Evolutionary conservation across 352 stramenopile genomes (phyloP).

Genomic region (Phytophthora ramorum): DNA sequence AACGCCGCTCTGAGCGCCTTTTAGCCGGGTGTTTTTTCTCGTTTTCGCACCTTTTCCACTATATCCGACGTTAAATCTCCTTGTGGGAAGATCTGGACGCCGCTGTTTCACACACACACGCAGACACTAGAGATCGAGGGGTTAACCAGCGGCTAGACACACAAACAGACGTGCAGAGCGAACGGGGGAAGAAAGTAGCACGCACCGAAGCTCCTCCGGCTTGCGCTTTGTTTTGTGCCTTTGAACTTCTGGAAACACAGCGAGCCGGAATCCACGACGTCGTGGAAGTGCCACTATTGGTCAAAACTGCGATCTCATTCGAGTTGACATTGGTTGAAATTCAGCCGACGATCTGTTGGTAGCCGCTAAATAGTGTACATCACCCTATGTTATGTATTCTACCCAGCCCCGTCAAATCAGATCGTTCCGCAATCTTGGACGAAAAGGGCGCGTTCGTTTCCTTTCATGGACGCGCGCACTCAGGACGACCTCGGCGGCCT

Average conservation of each 20-base stretch:
- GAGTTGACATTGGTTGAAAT: constrained; percentile 16
- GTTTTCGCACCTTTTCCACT: constrained; percentile 27
- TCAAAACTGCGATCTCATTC: background rate
- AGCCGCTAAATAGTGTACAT: constrained; percentile 11
- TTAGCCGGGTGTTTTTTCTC: constrained; percentile 8
- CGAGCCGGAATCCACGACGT: constrained; percentile 21
- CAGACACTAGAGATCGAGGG: constrained; percentile 14
- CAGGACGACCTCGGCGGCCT: background rate
- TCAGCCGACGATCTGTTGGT: constrained; percentile 19
- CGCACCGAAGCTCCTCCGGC: constrained; percentile 23
- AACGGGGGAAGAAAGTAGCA: constrained; percentile 1
- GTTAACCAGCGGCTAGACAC: background rate
- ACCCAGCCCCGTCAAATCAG: constrained; percentile 10
- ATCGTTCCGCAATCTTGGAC: constrained; percentile 25
- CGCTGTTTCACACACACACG: constrained; percentile 28
- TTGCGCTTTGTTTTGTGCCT: constrained; percentile 37
- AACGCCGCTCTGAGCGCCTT: background rate
- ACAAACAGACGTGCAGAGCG: background rate
- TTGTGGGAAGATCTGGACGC: constrained; percentile 13
- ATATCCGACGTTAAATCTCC: constrained; percentile 15
- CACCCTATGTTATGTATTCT: background rate
- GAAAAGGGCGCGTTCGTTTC: constrained; percentile 35
- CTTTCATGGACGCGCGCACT: constrained; percentile 18
- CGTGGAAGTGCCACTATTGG: constrained; percentile 22
- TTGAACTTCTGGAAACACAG: constrained; percentile 27